These are phyloP conservation scores for Boechera stricta DNA, from an alignment of 345 rosid species.

Conservation along the genomic window DNA sequence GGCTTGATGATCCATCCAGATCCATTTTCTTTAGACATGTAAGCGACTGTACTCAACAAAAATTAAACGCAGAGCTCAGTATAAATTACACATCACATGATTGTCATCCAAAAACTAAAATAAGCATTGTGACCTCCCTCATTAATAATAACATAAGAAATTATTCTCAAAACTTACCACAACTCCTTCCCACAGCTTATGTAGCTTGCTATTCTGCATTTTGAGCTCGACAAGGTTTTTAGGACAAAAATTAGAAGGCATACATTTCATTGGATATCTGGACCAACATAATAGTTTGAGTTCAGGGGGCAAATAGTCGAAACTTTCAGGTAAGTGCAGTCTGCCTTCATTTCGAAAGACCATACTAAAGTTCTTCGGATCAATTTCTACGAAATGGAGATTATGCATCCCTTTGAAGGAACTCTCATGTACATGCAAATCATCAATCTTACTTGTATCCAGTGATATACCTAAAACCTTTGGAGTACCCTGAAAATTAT, in stretches of 20 bases:
- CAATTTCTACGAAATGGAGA: constrained; percentile 7
- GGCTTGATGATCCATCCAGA: neutral
- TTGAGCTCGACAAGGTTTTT: neutral
- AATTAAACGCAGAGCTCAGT: neutral
- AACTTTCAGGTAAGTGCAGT: neutral
- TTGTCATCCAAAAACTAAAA: too few species aligned
- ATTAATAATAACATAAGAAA: too few species aligned
- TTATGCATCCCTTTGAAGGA: constrained; percentile 22
- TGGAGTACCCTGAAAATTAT: constrained; percentile 30
- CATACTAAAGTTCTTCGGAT: too few species aligned
- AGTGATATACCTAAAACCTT: constrained; percentile 25
- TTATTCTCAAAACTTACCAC: neutral
- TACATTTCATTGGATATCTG: constrained; percentile 18
- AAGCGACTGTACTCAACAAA: neutral
- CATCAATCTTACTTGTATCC: neutral
- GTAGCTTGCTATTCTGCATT: neutral
- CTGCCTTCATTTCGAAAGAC: too few species aligned
- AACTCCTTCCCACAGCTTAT: neutral
- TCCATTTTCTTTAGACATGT: neutral
- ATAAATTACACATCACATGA: too few species aligned
- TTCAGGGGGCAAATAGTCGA: constrained; percentile 24
- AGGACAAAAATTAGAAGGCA: constrained; percentile 32
- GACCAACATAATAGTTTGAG: constrained; percentile 22
- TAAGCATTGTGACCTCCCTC: too few species aligned
- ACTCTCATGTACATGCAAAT: neutral